A percentile compares a stretch with the other conserved stretches of the same genome.
Conservation (phyloP, 2,329 filamentous ascomycete species). For the Chlorencoelia australis region DNA sequence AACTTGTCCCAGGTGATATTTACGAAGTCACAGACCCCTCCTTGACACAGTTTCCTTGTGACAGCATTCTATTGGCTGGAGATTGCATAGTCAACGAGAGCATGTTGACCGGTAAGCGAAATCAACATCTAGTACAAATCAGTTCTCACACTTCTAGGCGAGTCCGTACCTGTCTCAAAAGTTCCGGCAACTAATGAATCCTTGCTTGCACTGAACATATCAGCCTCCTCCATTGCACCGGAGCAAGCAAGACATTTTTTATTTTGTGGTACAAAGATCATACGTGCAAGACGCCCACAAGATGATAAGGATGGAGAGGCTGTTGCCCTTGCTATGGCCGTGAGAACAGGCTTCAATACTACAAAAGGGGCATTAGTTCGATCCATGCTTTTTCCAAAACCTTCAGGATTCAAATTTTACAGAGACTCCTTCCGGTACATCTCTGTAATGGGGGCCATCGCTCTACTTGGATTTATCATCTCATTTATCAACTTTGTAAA, state of each 20-base stretch:
- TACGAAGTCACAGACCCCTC: constrained; percentile 95
- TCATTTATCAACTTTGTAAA: constrained; percentile 91
- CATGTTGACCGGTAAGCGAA: constrained; percentile 67
- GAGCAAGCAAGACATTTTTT: constrained; percentile 82
- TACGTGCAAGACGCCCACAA: constrained; percentile 79
- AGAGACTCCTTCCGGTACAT: constrained; percentile 97
- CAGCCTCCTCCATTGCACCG: constrained; percentile 71
- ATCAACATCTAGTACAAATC: neutral
- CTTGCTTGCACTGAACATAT: constrained; percentile 65
- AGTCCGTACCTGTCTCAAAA: constrained; percentile 96
- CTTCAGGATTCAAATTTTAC: constrained; percentile 97
- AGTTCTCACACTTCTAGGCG: constrained; percentile 41
- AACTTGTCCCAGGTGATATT: constrained; percentile 89
- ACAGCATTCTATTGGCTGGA: constrained; percentile 81
- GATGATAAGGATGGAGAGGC: constrained; percentile 80
- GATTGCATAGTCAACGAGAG: constrained; percentile 99
- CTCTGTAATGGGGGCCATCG: constrained; percentile 86
- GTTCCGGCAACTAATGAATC: constrained; percentile 72
- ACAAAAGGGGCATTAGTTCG: constrained; percentile 93
- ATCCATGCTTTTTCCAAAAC: constrained; percentile 98
- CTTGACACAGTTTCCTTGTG: constrained; percentile 78
- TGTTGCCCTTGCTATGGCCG: constrained; percentile 81
- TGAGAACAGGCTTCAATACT: constrained; percentile 92
- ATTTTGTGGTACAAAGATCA: constrained; percentile 91
- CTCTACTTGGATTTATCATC: constrained; percentile 74